These are phyloP conservation scores for Acacia acuminata DNA, from an alignment of 306 rosid genomes.

Conservation along the genomic window DNA sequence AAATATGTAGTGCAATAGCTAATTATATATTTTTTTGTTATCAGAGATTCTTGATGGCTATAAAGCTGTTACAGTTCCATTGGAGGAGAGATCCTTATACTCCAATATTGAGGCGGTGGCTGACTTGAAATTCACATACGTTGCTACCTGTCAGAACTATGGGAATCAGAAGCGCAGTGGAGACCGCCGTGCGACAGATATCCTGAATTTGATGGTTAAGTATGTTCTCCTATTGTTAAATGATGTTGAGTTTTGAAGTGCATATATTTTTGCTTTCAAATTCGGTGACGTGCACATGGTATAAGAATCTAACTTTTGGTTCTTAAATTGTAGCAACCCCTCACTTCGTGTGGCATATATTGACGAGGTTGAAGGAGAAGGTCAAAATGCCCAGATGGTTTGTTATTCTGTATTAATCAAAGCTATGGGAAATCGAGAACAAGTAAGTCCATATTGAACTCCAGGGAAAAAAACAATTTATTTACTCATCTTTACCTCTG, in stretches of 20 bases:
- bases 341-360: slow-evolving; percentile 97
- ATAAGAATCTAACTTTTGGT: slow-evolving; percentile 30
- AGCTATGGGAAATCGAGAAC: slow-evolving; percentile 87
- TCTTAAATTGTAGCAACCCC: slow-evolving; percentile 67
- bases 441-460: slow-evolving; percentile 55
- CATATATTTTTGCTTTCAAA: slow-evolving; percentile 23
- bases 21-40: slow-evolving; percentile 23
- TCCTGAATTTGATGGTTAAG: slow-evolving; percentile 96
- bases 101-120: slow-evolving; percentile 92
- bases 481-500: slow-evolving; percentile 23
- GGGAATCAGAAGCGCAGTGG: slow-evolving; percentile 96
- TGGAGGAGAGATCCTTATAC: slow-evolving; percentile 78
- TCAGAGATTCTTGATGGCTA: slow-evolving; percentile 92
- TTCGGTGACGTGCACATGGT: slow-evolving; percentile 28
- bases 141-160: slow-evolving; percentile 96
- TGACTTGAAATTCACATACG: slow-evolving; percentile 93
- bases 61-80: slow-evolving; percentile 80
- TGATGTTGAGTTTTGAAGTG: slow-evolving; percentile 23
- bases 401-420: slow-evolving; percentile 91
- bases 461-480: not conserved
- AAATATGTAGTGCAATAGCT: not conserved
- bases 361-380: slow-evolving; percentile 96
- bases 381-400: slow-evolving; percentile 81
- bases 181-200: slow-evolving; percentile 96
- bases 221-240: slow-evolving; percentile 56